These are phyloP conservation scores for Termitomyces sp. DNA, from an alignment of 768 basidiomycete genomes.

Conservation along the genomic window DNA sequence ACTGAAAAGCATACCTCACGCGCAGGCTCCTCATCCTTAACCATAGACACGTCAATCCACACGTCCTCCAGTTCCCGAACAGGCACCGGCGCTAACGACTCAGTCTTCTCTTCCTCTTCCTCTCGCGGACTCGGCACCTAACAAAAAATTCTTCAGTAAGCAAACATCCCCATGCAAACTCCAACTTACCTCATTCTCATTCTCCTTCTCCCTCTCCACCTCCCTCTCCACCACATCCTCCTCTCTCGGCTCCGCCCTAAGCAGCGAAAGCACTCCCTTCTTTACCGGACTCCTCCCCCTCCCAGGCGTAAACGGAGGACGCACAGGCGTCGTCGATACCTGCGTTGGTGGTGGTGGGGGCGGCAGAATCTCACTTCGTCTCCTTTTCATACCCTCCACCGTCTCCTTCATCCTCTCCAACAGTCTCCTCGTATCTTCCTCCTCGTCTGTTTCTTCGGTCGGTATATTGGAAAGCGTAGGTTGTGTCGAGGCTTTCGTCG, in stretches of 20 bases:
- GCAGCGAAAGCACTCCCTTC: background rate
- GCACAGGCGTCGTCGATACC: constrained; percentile 11
- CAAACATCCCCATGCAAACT: too few relatives aligned
- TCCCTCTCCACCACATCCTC: background rate
- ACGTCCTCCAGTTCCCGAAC: background rate
- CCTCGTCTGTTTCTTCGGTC: constrained; percentile 28
- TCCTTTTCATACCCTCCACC: constrained; percentile 45
- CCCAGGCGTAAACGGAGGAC: too few relatives aligned
- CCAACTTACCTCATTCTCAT: background rate
- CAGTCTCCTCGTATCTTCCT: constrained; percentile 38
- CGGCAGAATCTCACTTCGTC: constrained; percentile 31
- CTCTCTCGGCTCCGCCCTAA: background rate
- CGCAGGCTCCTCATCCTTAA: background rate
- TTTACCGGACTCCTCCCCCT: background rate
- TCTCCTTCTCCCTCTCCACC: background rate
- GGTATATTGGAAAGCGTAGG: background rate
- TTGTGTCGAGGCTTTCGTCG: background rate
- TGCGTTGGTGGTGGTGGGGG: background rate
- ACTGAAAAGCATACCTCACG: background rate
- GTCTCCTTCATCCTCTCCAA: constrained; percentile 50
- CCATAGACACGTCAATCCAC: background rate
- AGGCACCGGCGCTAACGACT: background rate
- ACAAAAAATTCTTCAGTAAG: too few relatives aligned
- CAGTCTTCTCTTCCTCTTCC: background rate
- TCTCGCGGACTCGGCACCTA: background rate